Base-by-base conservation (phyloP, 2,329 filamentous ascomycete species). In the Ceratocystiopsis brevicomis region DNA sequence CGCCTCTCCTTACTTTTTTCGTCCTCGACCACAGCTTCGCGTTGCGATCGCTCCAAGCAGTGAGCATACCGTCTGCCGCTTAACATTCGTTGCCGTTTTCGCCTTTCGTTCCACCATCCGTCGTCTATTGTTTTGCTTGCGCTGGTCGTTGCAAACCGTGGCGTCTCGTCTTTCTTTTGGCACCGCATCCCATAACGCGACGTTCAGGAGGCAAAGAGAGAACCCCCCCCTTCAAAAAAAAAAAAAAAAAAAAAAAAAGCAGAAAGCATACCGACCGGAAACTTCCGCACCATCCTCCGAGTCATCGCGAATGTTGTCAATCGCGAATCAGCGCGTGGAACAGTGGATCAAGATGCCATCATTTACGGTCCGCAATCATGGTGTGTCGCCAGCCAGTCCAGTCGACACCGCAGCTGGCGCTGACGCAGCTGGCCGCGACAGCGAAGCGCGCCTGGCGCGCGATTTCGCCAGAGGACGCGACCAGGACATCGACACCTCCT, bases 321-420 rank as follows among this genome's bases (percentile, higher is more conserved):
- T 30, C 18, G 40, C 43, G 16, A 37, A 47, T 9, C 47, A 47
- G 25, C 46, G 44, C 12, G 46, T 43, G 21, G 44, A 47, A 44
- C 37, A 44, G 45, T 49, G 49, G 47, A 50, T 50, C 51, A 57
- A 51, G 51, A 71, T 71, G 68, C 62, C 68, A 36, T 56, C 63
- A n/a, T 70, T 69, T 47, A 68, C 61, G 30, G 64, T 66, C 49
- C 62, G 71, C n/a, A 69, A 69, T 48, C 64, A 67, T 51, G 37
- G 25, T 6, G 41, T 42, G 37, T 68, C 65, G 47, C 67, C 64
- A 39, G 68, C 63, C 50, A 45, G 40, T 12, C 44, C 42, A 8
- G 43, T 19, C 13, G 38, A 44, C 34, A 44, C 46, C 30, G 42
- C 16, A 10, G 33, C 32, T 11, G 30, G 30, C 15, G 44, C 46